A percentile compares a stretch with the other conserved stretches of the same genome.
Evolutionary conservation across 192 early-diverging fungal genomes (phyloP).

Genomic region (Obelidium mucronatum): DNA sequence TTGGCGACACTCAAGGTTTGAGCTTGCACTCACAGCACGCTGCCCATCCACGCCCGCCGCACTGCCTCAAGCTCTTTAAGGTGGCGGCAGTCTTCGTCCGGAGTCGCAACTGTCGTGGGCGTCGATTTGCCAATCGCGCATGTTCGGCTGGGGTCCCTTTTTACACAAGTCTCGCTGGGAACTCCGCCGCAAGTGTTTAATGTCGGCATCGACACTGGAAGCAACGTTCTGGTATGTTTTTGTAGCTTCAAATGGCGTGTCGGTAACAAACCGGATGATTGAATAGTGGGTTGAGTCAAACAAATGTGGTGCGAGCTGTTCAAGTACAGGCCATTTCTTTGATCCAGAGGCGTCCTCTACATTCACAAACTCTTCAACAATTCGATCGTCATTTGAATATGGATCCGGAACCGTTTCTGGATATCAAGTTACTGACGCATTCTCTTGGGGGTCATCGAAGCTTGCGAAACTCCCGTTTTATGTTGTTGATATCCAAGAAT

Average conservation of each 20-base stretch:
- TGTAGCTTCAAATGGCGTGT: too few species aligned
- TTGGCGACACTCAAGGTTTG: too few species aligned
- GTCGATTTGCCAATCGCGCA: too few species aligned
- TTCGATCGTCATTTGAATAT: not conserved
- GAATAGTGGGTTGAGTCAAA: constrained; percentile 54
- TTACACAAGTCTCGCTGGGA: constrained; percentile 27
- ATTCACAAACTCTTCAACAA: not conserved
- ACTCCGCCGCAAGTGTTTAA: constrained; percentile 86
- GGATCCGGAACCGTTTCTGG: constrained; percentile 10
- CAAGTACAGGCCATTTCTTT: not conserved
- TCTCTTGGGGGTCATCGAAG: not conserved
- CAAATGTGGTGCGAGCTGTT: not conserved
- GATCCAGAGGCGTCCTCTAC: not conserved
- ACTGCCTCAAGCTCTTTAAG: too few species aligned
- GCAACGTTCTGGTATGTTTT: constrained; percentile 70
- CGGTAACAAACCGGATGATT: too few species aligned
- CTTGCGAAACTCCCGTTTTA: constrained; percentile 1
- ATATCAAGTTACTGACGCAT: not conserved
- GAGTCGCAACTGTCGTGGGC: too few species aligned
- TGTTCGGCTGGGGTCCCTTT: not conserved
- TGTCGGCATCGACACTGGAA: constrained; percentile 91
- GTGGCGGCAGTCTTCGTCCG: too few species aligned
- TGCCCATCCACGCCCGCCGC: too few species aligned
- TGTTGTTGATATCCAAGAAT: not conserved
- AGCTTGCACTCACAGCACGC: too few species aligned